phyloP scores from a whole-genome alignment of 345 rosid species.

The Salix purpurea region DNA sequence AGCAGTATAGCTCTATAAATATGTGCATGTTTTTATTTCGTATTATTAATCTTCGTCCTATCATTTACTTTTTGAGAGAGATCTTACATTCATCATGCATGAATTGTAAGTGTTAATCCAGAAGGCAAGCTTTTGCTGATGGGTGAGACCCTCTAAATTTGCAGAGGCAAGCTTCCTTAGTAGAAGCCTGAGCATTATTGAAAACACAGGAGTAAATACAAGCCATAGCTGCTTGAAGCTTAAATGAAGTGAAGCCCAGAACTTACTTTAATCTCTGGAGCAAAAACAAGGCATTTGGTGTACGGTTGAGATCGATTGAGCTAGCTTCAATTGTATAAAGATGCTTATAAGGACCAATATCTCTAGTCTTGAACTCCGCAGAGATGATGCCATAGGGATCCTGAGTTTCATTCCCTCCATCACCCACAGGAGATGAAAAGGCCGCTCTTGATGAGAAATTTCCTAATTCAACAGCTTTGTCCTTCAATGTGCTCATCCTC shows the following conservation, averaged over 20 bases:
- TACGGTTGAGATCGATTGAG: constrained; percentile 57
- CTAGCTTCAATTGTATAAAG: constrained; percentile 48
- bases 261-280: constrained; percentile 74
- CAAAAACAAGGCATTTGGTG: constrained; percentile 49
- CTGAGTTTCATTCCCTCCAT: constrained; percentile 21
- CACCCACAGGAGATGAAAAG: constrained; percentile 9
- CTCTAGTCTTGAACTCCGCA: constrained; percentile 38
- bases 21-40: constrained; percentile 4
- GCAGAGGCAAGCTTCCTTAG: constrained; percentile 69
- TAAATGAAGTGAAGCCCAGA: not conserved
- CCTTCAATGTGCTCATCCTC: constrained; percentile 63
- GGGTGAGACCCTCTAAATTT: constrained; percentile 61
- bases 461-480: constrained; percentile 25
- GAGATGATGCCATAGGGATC: constrained; percentile 60
- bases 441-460: constrained; percentile 8
- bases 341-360: constrained; percentile 62
- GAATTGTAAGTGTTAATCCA: constrained; percentile 92
- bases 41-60: not conserved
- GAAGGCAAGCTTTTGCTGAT: constrained; percentile 94
- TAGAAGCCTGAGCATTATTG: constrained; percentile 48
- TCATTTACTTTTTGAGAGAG: not conserved
- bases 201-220: constrained; percentile 12
- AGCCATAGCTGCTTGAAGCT: not conserved
- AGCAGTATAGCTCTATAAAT: constrained; percentile 1
- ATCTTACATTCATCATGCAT: constrained; percentile 76